These are phyloP conservation scores for Candida alai DNA, from an alignment of 805 yeast species.

Conservation along the genomic window DNA sequence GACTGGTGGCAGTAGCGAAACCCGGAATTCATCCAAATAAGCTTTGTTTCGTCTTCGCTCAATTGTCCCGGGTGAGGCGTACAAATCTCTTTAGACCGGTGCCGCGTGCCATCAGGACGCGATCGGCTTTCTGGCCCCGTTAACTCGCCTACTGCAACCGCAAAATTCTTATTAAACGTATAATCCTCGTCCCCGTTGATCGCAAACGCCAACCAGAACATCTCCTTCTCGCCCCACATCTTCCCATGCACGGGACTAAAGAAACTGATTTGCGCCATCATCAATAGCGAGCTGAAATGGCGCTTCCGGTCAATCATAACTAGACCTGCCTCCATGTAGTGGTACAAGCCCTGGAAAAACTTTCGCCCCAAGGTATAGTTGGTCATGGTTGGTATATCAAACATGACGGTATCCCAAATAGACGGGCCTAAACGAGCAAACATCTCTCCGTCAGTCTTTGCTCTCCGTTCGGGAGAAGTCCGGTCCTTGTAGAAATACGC, in stretches of 20 bases:
- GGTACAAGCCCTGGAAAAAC: slow-evolving; percentile 37
- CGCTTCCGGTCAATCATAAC: slow-evolving; percentile 20
- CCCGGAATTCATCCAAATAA: slow-evolving; percentile 45
- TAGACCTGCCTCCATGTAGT: slow-evolving; percentile 31
- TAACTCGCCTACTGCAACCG: slow-evolving; percentile 27
- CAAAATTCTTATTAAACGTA: slow-evolving; percentile 19
- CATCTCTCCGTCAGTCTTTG: slow-evolving; percentile 18
- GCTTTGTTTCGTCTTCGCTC: slow-evolving; percentile 24
- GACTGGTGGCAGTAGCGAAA: slow-evolving; percentile 37
- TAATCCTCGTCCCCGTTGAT: slow-evolving; percentile 24
- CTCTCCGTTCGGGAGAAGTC: slow-evolving; percentile 22
- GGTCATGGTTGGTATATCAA: slow-evolving; percentile 33
- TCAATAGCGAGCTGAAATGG: slow-evolving; percentile 24
- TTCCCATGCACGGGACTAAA: slow-evolving; percentile 14
- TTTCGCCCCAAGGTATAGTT: slow-evolving; percentile 26
- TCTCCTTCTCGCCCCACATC: slow-evolving; percentile 27
- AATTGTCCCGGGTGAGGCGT: slow-evolving; percentile 44
- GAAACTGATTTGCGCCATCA: slow-evolving; percentile 28
- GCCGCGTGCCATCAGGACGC: slow-evolving; percentile 13
- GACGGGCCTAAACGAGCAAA: slow-evolving; percentile 25
- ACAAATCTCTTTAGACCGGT: slow-evolving; percentile 34
- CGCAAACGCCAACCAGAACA: slow-evolving; percentile 29
- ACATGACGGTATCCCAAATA: slow-evolving; percentile 22
- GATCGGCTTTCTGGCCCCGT: slow-evolving; percentile 21
- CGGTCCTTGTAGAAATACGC: slow-evolving; percentile 33